These are phyloP conservation scores for Rhizopogon vinicolor DNA, from an alignment of 768 basidiomycete genomes.

Conservation along the genomic window DNA sequence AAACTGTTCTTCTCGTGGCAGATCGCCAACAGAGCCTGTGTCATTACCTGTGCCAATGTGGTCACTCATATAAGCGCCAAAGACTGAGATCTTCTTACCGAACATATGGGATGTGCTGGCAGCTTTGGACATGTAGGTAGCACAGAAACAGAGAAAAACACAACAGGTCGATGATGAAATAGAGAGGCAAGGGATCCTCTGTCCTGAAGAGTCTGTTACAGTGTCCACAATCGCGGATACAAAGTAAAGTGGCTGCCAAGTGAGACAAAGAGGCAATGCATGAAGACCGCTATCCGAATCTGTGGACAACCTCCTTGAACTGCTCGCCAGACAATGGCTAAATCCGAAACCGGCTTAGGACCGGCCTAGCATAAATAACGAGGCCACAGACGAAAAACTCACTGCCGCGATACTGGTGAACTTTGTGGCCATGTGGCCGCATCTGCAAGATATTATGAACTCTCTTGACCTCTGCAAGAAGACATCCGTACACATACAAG, in stretches of 20 bases:
- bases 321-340: constrained; percentile 25
- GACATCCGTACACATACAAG: constrained; percentile 9
- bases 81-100: background rate
- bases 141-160: background rate
- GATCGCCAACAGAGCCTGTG: background rate
- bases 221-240: background rate
- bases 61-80: background rate
- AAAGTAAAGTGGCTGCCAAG: constrained; percentile 4
- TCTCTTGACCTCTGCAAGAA: constrained; percentile 2
- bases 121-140: background rate
- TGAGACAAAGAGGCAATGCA: background rate
- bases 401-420: constrained; percentile 12
- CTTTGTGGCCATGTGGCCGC: constrained; percentile 7
- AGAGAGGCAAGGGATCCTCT: background rate
- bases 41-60: background rate
- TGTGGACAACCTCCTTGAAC: constrained; percentile 13
- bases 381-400: constrained; percentile 14
- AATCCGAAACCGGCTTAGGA: constrained; percentile 34
- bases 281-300: constrained; percentile 10
- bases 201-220: too few relatives aligned
- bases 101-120: background rate
- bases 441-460: constrained; percentile 2
- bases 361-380: constrained; percentile 13
- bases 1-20: background rate
- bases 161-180: too few relatives aligned